Conservation (phyloP, 1,139 yeast genomes). For the Diutina rugosa region DNA sequence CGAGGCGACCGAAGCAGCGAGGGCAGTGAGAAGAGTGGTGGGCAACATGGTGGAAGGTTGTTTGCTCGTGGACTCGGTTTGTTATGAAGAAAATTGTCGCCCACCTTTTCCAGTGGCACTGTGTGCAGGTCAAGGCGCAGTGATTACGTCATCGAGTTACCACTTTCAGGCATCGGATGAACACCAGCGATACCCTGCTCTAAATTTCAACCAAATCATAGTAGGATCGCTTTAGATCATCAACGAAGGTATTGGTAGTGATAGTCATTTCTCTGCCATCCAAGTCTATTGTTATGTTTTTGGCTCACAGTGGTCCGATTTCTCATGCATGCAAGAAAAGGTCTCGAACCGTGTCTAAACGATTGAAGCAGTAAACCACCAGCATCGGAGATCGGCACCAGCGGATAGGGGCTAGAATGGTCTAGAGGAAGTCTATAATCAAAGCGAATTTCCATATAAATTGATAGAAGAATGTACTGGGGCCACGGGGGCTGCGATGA, state of each 20-base stretch:
- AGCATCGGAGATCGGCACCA: not conserved
- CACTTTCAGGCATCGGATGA: not conserved
- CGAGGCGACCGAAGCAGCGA: constrained; percentile 24
- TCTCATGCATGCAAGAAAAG: not conserved
- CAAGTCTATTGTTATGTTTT: no score
- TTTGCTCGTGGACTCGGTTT: not conserved
- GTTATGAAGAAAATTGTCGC: not conserved
- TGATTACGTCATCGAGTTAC: not conserved
- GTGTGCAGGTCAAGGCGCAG: not conserved
- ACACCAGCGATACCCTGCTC: not conserved
- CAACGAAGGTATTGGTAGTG: no score
- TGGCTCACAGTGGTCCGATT: not conserved
- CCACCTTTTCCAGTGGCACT: not conserved
- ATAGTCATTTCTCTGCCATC: no score
- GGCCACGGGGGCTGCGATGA: not conserved
- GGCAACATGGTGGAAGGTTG: constrained; percentile 15
- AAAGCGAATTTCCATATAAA: no score
- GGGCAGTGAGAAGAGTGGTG: constrained; percentile 23
- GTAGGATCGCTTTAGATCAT: not conserved
- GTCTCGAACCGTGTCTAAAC: not conserved
- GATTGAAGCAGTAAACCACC: not conserved
- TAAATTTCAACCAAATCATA: no score
- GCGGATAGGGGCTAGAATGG: not conserved
- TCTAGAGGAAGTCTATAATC: no score
- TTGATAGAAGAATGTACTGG: no score